A percentile compares a stretch with the other conserved stretches of the same genome.
phyloP scores from a whole-genome alignment of 2,329 filamentous ascomycete genomes.

The Penicillium occitanis region DNA sequence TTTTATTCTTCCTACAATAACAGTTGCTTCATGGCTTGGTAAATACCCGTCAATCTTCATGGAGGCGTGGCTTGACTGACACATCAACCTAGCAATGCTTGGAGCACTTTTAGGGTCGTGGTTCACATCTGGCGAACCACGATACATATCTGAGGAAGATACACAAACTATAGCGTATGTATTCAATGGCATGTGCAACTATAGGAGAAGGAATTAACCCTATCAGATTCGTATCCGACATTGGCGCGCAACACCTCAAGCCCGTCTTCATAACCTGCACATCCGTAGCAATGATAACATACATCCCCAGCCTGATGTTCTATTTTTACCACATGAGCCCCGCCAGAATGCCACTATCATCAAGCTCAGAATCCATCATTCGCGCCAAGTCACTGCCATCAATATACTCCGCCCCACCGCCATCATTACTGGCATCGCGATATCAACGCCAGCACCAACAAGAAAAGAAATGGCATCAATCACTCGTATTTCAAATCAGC shows the following conservation, averaged over 20 bases:
- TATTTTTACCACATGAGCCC: slow-evolving; percentile 14
- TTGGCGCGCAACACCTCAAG: slow-evolving; percentile 21
- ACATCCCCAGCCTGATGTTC: slow-evolving; percentile 6
- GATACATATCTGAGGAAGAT: slow-evolving; percentile 19
- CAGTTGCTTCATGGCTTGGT: slow-evolving; percentile 20
- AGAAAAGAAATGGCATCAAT: slow-evolving; percentile 1
- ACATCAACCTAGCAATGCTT: slow-evolving; percentile 14
- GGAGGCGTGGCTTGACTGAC: background rate
- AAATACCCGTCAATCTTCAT: background rate
- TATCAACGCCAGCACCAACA: background rate
- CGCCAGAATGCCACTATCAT: background rate
- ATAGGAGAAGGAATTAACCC: background rate
- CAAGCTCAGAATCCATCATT: background rate
- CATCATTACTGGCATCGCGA: background rate
- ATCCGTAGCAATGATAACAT: slow-evolving; percentile 15
- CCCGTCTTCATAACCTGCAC: slow-evolving; percentile 16
- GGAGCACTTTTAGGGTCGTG: slow-evolving; percentile 18
- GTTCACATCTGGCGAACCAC: slow-evolving; percentile 17
- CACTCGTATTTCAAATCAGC: slow-evolving; percentile 4
- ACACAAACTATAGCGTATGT: slow-evolving; percentile 20
- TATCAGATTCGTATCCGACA: slow-evolving; percentile 19
- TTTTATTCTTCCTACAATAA: slow-evolving; percentile 16
- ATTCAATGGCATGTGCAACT: no score
- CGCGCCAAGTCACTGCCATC: background rate
- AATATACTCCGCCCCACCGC: background rate